Evolutionary conservation across 2,329 filamentous ascomycete genomes (phyloP).

Genomic region (Sporothrix brunneoviolacea): DNA sequence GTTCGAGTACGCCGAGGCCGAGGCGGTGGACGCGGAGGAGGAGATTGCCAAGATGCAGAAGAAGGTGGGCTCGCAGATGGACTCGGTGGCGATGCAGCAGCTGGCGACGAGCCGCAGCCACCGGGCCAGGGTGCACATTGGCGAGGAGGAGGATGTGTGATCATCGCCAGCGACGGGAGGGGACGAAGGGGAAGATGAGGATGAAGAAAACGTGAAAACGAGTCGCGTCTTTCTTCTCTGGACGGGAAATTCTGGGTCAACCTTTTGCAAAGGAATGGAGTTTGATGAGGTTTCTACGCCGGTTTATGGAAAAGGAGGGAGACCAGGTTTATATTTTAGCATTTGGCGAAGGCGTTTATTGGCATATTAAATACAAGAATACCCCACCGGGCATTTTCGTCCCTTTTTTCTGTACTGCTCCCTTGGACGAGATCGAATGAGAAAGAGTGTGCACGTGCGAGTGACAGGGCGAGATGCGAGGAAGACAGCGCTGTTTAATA

Average conservation of each 20-base stretch:
- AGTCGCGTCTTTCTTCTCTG: too few relatives aligned
- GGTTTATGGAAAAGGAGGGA: background rate
- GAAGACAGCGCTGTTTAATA: too few relatives aligned
- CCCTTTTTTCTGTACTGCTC: background rate
- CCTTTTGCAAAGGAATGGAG: conserved; percentile 23
- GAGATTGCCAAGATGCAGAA: conserved; percentile 96
- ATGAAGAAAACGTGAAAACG: too few relatives aligned
- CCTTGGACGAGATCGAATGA: background rate
- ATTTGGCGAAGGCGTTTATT: conserved; percentile 3
- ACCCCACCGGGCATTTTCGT: background rate
- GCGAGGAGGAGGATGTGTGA: conserved; percentile 53
- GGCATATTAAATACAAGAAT: background rate
- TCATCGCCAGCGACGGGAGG: too few relatives aligned
- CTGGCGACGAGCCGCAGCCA: conserved; percentile 65
- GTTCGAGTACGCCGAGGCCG: conserved; percentile 83
- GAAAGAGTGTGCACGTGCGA: too few relatives aligned
- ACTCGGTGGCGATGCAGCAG: conserved; percentile 84
- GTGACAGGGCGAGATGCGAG: too few relatives aligned
- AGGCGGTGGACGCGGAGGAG: conserved; percentile 85
- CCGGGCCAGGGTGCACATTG: conserved; percentile 84
- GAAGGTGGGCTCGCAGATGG: conserved; percentile 85
- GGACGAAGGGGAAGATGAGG: background rate
- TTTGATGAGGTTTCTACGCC: conserved; percentile 15
- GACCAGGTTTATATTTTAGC: background rate
- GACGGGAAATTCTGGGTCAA: too few relatives aligned